These are phyloP conservation scores for Boletus vinaceobasis DNA, from an alignment of 768 basidiomycete species.

Conservation along the genomic window DNA sequence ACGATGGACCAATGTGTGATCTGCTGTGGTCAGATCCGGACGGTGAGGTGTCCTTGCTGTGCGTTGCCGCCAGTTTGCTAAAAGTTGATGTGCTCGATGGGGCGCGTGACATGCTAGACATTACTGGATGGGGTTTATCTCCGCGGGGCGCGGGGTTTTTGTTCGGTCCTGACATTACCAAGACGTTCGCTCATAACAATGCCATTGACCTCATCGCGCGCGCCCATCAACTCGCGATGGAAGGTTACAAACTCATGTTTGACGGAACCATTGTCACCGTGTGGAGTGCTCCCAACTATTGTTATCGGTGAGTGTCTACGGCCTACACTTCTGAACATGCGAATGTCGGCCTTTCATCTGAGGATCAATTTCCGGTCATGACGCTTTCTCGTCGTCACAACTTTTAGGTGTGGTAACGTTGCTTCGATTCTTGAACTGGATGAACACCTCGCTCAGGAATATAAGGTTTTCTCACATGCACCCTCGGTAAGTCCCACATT, in stretches of 20 bases:
- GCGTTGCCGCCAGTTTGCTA: slow-evolving; percentile 13
- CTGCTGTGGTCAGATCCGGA: slow-evolving; percentile 99
- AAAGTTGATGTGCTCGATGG: slow-evolving; percentile 21
- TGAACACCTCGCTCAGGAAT: slow-evolving; percentile 89
- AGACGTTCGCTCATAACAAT: slow-evolving; percentile 86
- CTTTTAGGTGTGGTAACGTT: slow-evolving; percentile 84
- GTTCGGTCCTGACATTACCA: slow-evolving; percentile 90
- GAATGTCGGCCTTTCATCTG: slow-evolving; percentile 14
- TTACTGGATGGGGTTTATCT: slow-evolving; percentile 92
- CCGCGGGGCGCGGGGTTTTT: slow-evolving; percentile 97
- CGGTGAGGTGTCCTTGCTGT: slow-evolving; percentile 45
- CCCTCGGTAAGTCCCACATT: slow-evolving; percentile 58
- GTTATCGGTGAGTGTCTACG: slow-evolving; percentile 71
- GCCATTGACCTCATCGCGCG: slow-evolving; percentile 92
- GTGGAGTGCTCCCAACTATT: slow-evolving; percentile 98
- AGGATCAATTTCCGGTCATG: slow-evolving; percentile 25
- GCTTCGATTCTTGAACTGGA: slow-evolving; percentile 94
- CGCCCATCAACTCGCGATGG: slow-evolving; percentile 97
- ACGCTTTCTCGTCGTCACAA: slow-evolving; percentile 9
- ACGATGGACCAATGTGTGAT: slow-evolving; percentile 99
- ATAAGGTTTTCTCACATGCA: slow-evolving; percentile 93
- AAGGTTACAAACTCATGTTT: slow-evolving; percentile 97
- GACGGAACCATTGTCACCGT: slow-evolving; percentile 94
- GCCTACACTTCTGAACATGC: slow-evolving; percentile 11
- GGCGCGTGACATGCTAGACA: slow-evolving; percentile 48